A percentile compares a stretch with the other conserved stretches of the same genome.
Evolutionary conservation across 2,329 filamentous ascomycete species (phyloP).

Genomic region (Cladosporium sp.): DNA sequence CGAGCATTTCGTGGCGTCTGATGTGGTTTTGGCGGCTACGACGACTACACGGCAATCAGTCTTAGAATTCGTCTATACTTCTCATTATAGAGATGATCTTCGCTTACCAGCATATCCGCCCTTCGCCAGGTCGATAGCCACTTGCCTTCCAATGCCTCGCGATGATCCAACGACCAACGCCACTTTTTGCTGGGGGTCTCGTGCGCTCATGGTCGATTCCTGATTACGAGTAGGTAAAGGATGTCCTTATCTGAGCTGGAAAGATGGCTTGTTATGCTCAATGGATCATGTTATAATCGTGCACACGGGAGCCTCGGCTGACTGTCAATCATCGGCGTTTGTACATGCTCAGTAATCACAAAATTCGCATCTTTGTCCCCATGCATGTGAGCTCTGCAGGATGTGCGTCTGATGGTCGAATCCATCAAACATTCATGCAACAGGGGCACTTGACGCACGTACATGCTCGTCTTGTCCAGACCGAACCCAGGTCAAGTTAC

Average conservation of each 20-base stretch:
- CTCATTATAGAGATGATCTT: background rate
- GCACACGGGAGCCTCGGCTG: background rate
- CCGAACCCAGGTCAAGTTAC: background rate
- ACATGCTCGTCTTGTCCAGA: background rate
- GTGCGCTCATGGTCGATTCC: background rate
- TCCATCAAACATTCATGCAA: too few species aligned
- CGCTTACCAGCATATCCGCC: conserved; percentile 63
- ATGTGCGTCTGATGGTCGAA: too few species aligned
- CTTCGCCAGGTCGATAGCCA: conserved; percentile 71
- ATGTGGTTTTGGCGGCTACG: conserved; percentile 71
- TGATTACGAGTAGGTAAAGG: too few species aligned
- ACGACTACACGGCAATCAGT: conserved; percentile 52
- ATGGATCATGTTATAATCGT: background rate
- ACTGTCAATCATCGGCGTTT: background rate
- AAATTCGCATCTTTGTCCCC: background rate
- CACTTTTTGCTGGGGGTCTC: conserved; percentile 39
- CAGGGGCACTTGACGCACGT: too few species aligned
- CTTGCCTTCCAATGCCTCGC: conserved; percentile 73
- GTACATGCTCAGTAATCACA: conserved; percentile 2
- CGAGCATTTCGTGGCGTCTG: conserved; percentile 51
- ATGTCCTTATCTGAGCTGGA: too few species aligned
- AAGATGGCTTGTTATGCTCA: background rate
- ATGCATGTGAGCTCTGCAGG: background rate
- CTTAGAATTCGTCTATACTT: background rate
- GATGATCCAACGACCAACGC: conserved; percentile 70